Percentiles rank a stretch among this genome's conserved stretches.
Evolutionary conservation across 2,329 filamentous ascomycete species (phyloP).

Genomic region (Fusarium nygamai): DNA sequence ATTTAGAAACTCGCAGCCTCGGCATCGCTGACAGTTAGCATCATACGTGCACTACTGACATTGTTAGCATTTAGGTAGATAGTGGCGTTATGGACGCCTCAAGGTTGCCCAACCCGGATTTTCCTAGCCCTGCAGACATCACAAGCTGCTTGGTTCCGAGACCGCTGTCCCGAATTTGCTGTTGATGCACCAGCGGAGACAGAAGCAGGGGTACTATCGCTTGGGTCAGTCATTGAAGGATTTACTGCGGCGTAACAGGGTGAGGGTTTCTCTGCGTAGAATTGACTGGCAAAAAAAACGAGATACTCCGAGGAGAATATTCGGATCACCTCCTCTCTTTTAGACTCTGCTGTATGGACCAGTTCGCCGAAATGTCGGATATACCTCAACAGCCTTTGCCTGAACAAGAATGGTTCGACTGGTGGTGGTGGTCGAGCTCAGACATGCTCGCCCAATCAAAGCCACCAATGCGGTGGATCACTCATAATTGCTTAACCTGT

Average conservation of each 20-base stretch:
- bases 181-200: not conserved
- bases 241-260: not conserved
- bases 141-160: constrained; percentile 37
- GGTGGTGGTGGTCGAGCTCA: not conserved
- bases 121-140: constrained; percentile 40
- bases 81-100: not conserved
- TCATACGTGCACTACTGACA: constrained; percentile 29
- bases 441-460: not conserved
- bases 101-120: constrained; percentile 26
- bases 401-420: not conserved
- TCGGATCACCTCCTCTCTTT: constrained; percentile 25
- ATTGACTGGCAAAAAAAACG: not conserved
- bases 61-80: not conserved
- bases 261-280: no score
- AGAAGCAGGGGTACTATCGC: not conserved
- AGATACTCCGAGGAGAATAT: constrained; percentile 33
- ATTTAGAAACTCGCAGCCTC: constrained; percentile 31
- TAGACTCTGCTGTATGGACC: not conserved
- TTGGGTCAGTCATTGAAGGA: not conserved
- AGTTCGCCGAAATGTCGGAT: constrained; percentile 40
- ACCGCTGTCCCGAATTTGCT: not conserved
- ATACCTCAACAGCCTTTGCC: not conserved
- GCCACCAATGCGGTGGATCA: not conserved
- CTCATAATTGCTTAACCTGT: not conserved
- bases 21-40: constrained; percentile 7